phyloP scores from a whole-genome alignment of 805 yeast genomes.

The Candida sanyiensis region DNA sequence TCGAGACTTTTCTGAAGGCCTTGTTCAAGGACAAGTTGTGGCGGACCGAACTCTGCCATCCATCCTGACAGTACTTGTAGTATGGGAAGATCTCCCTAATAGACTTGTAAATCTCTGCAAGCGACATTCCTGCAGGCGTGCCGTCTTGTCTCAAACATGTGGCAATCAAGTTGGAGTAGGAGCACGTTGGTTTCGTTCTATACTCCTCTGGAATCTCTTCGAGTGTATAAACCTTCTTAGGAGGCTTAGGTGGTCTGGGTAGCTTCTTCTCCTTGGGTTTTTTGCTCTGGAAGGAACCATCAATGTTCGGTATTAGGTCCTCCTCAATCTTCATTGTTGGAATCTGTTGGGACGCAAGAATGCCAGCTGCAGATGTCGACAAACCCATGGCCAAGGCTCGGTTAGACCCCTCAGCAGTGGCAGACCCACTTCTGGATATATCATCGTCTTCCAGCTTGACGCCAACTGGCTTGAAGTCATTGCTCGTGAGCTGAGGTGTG shows the following conservation, averaged over 20 bases:
- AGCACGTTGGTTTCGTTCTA: slow-evolving; percentile 75
- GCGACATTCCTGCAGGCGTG: slow-evolving; percentile 67
- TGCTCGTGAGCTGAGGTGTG: slow-evolving; percentile 17
- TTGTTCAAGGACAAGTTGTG: slow-evolving; percentile 86
- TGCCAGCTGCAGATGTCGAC: not conserved
- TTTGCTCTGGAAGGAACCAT: too few species aligned
- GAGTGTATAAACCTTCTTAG: slow-evolving; percentile 60
- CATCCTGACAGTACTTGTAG: slow-evolving; percentile 89
- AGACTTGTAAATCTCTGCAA: slow-evolving; percentile 80
- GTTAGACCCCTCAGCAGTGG: too few species aligned
- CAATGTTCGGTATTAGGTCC: not conserved
- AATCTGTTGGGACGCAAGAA: not conserved
- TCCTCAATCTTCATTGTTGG: not conserved
- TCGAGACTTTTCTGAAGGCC: slow-evolving; percentile 73
- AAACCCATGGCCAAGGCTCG: too few species aligned
- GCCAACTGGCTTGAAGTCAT: slow-evolving; percentile 22
- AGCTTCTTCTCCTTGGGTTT: slow-evolving; percentile 41
- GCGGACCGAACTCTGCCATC: slow-evolving; percentile 94
- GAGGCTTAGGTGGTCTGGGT: slow-evolving; percentile 44
- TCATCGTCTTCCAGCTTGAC: slow-evolving; percentile 17
- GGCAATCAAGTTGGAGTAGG: slow-evolving; percentile 77
- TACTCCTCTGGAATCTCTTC: slow-evolving; percentile 89
- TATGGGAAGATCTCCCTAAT: slow-evolving; percentile 87
- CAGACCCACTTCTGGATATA: not conserved
- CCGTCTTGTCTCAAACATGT: slow-evolving; percentile 67